phyloP scores from a whole-genome alignment of 208 protist genomes.

The Trichomonas vaginalis region DNA sequence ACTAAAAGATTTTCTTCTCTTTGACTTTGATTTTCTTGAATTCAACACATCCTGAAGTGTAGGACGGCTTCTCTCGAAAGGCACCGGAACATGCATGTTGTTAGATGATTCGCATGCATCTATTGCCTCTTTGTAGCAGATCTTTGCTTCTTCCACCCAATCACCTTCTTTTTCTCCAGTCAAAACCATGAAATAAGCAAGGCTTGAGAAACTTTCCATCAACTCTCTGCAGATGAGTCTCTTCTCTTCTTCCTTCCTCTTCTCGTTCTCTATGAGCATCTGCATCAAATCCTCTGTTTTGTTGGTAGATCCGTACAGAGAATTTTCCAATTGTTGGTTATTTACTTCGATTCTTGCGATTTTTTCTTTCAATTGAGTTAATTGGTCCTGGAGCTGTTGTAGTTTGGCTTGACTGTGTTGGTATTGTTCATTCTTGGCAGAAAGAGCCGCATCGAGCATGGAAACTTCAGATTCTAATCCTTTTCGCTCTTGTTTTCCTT shows the following conservation, averaged over 20 bases:
- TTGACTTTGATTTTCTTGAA: neutral
- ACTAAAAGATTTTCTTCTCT: neutral
- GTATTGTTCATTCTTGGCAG: neutral
- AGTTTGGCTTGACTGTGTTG: neutral
- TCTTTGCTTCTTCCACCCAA: neutral
- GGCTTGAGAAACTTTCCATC: neutral
- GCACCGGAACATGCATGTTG: neutral
- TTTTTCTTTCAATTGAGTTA: neutral
- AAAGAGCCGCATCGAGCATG: neutral
- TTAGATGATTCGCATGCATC: neutral
- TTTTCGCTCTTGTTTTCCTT: neutral
- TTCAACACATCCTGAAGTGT: neutral
- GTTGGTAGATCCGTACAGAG: neutral
- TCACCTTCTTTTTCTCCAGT: neutral
- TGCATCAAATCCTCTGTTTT: neutral
- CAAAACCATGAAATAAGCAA: neutral
- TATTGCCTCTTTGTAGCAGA: neutral
- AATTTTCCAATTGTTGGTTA: neutral
- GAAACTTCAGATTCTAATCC: neutral
- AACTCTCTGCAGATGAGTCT: neutral
- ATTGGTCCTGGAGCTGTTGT: neutral
- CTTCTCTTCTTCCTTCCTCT: neutral
- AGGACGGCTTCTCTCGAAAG: neutral
- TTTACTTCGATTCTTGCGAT: neutral
- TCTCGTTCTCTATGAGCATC: neutral